Percentiles rank a stretch among this genome's conserved stretches.
Conservation (phyloP, 176 grass and related monocot genomes). For the Eragrostis curvula region DNA sequence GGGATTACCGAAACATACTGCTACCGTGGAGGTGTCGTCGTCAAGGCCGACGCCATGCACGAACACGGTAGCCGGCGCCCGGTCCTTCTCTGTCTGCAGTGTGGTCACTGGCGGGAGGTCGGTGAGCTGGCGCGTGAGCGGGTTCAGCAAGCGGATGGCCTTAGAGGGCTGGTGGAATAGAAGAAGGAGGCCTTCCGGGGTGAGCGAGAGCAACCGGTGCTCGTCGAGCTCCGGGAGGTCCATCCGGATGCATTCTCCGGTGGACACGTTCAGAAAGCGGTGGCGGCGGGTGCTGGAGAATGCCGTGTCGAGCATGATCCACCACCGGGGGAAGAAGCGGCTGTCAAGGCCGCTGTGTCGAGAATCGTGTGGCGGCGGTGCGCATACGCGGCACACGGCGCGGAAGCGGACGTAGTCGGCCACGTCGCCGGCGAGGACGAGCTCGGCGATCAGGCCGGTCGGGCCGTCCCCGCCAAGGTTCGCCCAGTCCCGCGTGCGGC, state of each 20-base stretch:
- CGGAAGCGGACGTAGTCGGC: slow-evolving; percentile 10
- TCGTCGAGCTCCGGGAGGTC: slow-evolving; percentile 10
- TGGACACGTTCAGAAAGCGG: slow-evolving; percentile 14
- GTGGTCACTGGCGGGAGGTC: neutral
- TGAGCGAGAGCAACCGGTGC: neutral
- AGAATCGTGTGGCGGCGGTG: no score
- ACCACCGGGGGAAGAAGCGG: neutral
- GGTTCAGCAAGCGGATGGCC: neutral
- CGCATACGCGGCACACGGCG: slow-evolving; percentile 10
- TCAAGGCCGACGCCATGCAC: neutral
- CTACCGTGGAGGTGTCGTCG: neutral
- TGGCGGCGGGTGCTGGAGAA: neutral
- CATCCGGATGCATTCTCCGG: neutral
- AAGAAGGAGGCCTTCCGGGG: neutral
- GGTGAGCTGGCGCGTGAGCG: neutral
- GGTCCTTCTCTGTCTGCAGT: neutral
- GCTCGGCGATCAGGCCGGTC: neutral
- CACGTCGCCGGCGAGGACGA: neutral
- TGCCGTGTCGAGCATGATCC: slow-evolving; percentile 22
- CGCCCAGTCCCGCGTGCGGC: slow-evolving; percentile 11
- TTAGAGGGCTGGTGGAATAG: neutral
- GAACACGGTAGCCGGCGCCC: no score
- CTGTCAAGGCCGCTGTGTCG: neutral
- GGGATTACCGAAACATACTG: neutral
- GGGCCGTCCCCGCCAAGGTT: neutral